These are phyloP conservation scores for Emmonsia crescens DNA, from an alignment of 2,329 filamentous ascomycete species.

Conservation along the genomic window DNA sequence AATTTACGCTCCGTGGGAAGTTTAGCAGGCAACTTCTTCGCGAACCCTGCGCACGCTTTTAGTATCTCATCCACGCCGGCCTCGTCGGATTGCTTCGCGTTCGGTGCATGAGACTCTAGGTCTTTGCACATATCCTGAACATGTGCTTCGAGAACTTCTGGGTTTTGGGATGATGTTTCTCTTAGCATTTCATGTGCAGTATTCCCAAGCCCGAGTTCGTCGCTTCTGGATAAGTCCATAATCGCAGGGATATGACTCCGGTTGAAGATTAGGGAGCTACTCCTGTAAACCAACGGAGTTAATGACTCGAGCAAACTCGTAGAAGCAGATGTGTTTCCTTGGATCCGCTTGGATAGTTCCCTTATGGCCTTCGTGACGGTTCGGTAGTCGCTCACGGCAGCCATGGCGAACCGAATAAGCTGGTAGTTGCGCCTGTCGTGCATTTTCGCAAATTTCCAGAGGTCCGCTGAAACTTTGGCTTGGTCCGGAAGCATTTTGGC, in stretches of 20 bases:
- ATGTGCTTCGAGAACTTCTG: slow-evolving; percentile 84
- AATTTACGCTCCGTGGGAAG: slow-evolving; percentile 74
- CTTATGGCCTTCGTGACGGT: slow-evolving; percentile 84
- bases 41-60: slow-evolving; percentile 88
- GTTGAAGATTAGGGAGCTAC: slow-evolving; percentile 80
- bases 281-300: slow-evolving; percentile 70
- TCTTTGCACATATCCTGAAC: slow-evolving; percentile 84
- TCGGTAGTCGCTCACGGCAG: slow-evolving; percentile 79
- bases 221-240: slow-evolving; percentile 73
- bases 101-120: slow-evolving; percentile 69
- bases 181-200: slow-evolving; percentile 82
- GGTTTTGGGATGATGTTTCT: slow-evolving; percentile 81
- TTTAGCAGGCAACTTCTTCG: slow-evolving; percentile 72
- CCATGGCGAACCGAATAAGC: slow-evolving; percentile 75
- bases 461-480: slow-evolving; percentile 58
- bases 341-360: slow-evolving; percentile 73
- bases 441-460: slow-evolving; percentile 82
- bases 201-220: slow-evolving; percentile 64
- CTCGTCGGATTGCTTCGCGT: slow-evolving; percentile 56
- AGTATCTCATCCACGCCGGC: slow-evolving; percentile 73
- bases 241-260: slow-evolving; percentile 86
- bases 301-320: slow-evolving; percentile 64
- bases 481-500: slow-evolving; percentile 67
- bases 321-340: slow-evolving; percentile 47
- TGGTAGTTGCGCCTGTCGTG: slow-evolving; percentile 87